phyloP scores from a whole-genome alignment of 1,284 basidiomycete genomes.

The Coniophora puteana region DNA sequence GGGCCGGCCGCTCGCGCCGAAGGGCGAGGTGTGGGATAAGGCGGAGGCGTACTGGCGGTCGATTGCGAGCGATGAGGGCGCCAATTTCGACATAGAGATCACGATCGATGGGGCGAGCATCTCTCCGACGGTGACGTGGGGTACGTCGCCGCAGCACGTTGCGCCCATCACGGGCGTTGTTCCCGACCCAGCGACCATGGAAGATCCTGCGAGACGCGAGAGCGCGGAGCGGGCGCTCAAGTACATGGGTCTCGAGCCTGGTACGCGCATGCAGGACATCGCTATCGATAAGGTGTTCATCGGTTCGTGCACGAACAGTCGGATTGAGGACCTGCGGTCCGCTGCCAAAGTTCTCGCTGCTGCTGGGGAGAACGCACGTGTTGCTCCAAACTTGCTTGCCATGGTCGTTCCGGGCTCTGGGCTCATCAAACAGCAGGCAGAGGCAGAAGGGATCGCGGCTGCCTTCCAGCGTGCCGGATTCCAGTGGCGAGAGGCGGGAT shows the following conservation, averaged over 20 bases:
- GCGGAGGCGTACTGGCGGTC: conserved; percentile 85
- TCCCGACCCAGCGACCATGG: conserved; percentile 69
- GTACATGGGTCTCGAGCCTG: conserved; percentile 86
- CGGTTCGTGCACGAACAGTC: conserved; percentile 92
- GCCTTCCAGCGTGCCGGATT: conserved; percentile 92
- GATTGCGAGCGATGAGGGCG: conserved; percentile 79
- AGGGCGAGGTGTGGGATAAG: conserved; percentile 82
- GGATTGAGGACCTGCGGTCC: conserved; percentile 89
- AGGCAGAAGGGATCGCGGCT: conserved; percentile 84
- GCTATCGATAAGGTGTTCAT: conserved; percentile 91
- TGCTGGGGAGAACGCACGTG: conserved; percentile 68
- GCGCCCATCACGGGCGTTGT: conserved; percentile 81
- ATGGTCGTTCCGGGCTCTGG: conserved; percentile 94
- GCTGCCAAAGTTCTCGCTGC: conserved; percentile 81
- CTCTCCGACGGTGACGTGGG: conserved; percentile 89
- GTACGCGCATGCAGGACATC: conserved; percentile 81
- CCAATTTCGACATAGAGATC: conserved; percentile 84
- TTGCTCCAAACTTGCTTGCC: conserved; percentile 74
- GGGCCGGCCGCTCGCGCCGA: conserved; percentile 79
- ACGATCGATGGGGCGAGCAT: conserved; percentile 84
- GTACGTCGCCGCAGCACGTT: conserved; percentile 89
- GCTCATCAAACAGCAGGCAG: conserved; percentile 86
- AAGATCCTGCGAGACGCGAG: conserved; percentile 62
- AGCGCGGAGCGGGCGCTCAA: conserved; percentile 76
- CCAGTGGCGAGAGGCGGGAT: conserved; percentile 93